Conservation (phyloP, 352 stramenopile genomes). For the Phytophthora megakarya region DNA sequence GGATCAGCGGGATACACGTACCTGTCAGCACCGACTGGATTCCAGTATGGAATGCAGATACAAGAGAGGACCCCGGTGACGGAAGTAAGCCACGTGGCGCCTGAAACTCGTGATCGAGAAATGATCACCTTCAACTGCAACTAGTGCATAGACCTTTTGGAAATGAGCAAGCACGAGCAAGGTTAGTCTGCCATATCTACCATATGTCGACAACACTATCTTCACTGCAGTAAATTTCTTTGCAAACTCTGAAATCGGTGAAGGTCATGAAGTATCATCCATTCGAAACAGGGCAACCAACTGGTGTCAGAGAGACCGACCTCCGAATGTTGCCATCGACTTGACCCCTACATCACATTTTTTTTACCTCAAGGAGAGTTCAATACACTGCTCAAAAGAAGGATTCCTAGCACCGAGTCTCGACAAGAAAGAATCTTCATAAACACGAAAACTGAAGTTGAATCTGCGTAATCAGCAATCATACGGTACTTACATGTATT, state of each 20-base stretch:
- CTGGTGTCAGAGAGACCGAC: too few species aligned
- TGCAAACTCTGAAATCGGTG: too few species aligned
- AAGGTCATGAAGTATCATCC: too few species aligned
- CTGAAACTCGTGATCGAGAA: slow-evolving; percentile 13
- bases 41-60: too few species aligned
- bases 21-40: too few species aligned
- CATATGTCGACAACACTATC: slow-evolving; percentile 3
- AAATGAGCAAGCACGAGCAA: slow-evolving; percentile 23
- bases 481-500: too few species aligned
- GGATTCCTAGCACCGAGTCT: slow-evolving; percentile 9
- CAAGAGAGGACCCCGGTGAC: too few species aligned
- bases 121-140: slow-evolving; percentile 30
- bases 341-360: background rate
- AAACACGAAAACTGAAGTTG: slow-evolving; percentile 37
- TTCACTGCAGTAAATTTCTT: too few species aligned
- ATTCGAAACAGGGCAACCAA: background rate
- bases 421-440: slow-evolving; percentile 24
- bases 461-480: slow-evolving; percentile 23
- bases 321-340: too few species aligned
- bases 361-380: background rate
- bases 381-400: background rate
- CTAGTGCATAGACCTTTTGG: slow-evolving; percentile 27
- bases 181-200: slow-evolving; percentile 21
- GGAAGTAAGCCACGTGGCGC: too few species aligned
- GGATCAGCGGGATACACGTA: too few species aligned